These are phyloP conservation scores for Amylocystis lapponica DNA, from an alignment of 768 basidiomycete species.

Conservation along the genomic window DNA sequence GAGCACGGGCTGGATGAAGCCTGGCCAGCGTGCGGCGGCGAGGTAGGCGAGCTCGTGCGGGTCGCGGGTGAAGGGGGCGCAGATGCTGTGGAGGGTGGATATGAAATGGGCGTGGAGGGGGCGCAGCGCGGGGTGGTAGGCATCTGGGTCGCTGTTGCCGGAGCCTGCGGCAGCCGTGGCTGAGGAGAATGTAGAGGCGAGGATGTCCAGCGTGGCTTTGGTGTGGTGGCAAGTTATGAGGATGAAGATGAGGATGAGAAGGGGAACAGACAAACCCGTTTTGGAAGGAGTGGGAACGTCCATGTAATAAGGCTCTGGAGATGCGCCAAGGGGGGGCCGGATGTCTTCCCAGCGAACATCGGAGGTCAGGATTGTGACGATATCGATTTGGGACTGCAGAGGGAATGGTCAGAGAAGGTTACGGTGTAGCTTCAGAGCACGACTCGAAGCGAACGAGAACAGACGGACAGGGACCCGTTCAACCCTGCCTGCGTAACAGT, in stretches of 20 bases:
- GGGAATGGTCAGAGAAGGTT: not conserved
- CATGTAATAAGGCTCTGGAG: constrained; percentile 68
- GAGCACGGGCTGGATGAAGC: constrained; percentile 65
- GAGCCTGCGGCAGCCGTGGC: not conserved
- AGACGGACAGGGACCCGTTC: too few species aligned
- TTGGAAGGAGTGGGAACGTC: constrained; percentile 49
- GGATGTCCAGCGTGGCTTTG: constrained; percentile 29
- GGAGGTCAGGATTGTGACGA: constrained; percentile 61
- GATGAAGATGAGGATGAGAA: not conserved
- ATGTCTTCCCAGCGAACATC: constrained; percentile 67
- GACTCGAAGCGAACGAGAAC: too few species aligned
- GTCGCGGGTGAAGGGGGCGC: constrained; percentile 61
- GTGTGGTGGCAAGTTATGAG: not conserved
- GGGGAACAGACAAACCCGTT: constrained; percentile 4
- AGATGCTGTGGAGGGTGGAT: constrained; percentile 50
- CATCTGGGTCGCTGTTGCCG: constrained; percentile 15
- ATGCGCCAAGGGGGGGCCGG: constrained; percentile 60
- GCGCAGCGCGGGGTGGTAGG: constrained; percentile 51
- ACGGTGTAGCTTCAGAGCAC: too few species aligned
- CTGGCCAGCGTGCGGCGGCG: constrained; percentile 75
- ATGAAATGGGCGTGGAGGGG: constrained; percentile 63
- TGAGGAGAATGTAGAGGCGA: constrained; percentile 35
- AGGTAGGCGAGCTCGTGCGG: constrained; percentile 70
- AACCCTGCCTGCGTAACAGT: too few species aligned
- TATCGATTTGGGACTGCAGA: constrained; percentile 48